Evolutionary conservation across 2,329 filamentous ascomycete genomes (phyloP).

Genomic region (Paracoccidioides brasiliensis): DNA sequence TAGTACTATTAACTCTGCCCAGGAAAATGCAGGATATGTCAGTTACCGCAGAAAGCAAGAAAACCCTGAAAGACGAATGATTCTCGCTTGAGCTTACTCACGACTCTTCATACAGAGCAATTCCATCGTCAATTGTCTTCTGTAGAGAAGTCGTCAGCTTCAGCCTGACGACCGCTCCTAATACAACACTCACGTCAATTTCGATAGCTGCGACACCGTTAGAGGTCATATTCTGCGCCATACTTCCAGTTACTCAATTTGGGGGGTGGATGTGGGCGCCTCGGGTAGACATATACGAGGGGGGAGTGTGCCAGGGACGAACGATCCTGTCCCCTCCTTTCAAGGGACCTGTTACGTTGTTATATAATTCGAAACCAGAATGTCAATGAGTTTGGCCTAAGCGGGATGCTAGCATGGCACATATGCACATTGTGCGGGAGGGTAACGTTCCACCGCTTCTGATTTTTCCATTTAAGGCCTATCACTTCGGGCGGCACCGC

Average conservation of each 20-base stretch:
- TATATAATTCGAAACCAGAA: no score
- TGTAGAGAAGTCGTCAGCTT: not conserved
- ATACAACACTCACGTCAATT: not conserved
- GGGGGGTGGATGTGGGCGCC: not conserved
- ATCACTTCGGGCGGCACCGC: no score
- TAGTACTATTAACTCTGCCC: constrained; percentile 1
- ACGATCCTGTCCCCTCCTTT: not conserved
- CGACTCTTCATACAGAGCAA: constrained; percentile 2
- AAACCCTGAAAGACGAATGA: not conserved
- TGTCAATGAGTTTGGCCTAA: no score
- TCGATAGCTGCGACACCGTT: not conserved
- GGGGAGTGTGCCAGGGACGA: not conserved
- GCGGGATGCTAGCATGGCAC: no score
- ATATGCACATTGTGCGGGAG: no score
- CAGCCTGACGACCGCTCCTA: not conserved
- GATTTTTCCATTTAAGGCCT: no score
- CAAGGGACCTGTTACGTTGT: no score
- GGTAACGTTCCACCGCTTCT: no score
- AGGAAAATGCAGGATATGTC: not conserved
- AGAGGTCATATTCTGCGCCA: not conserved
- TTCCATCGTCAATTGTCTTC: not conserved
- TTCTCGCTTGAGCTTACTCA: not conserved
- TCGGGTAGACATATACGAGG: not conserved
- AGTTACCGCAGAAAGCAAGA: not conserved
- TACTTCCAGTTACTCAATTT: not conserved